Evolutionary conservation across 139 green algal species (phyloP).

Genomic region (Mesotaenium endlicherianum): DNA sequence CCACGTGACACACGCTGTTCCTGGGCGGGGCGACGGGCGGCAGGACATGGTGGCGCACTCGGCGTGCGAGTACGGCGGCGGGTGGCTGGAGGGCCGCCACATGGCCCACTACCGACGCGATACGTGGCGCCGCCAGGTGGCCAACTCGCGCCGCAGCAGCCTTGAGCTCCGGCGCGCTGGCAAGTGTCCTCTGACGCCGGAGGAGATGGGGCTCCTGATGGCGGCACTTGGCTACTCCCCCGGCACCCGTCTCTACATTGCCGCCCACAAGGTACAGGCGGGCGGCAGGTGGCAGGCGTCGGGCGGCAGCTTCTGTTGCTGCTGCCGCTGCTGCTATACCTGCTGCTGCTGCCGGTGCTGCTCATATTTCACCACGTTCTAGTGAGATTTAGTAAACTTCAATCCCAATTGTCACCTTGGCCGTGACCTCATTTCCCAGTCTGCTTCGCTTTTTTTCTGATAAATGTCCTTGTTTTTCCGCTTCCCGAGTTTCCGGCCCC

Average conservation of each 20-base stretch:
- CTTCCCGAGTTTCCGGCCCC: too few species aligned
- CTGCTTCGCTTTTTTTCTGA: too few species aligned
- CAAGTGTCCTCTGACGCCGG: slow-evolving; percentile 50
- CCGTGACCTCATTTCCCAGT: too few species aligned
- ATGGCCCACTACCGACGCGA: slow-evolving; percentile 26
- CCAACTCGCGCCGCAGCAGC: not conserved
- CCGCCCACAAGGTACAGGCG: slow-evolving; percentile 43
- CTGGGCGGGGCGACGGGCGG: too few species aligned
- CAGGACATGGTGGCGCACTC: slow-evolving; percentile 52
- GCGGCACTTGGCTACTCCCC: slow-evolving; percentile 37
- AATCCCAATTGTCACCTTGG: too few species aligned
- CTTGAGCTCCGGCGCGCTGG: slow-evolving; percentile 22
- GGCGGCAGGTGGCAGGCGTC: too few species aligned
- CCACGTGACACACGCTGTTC: too few species aligned
- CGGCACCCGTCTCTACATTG: slow-evolving; percentile 21
- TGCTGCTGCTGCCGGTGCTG: not conserved
- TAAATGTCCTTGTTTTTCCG: too few species aligned
- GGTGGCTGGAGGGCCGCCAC: not conserved
- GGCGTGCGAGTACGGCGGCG: slow-evolving; percentile 37
- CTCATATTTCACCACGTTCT: not conserved
- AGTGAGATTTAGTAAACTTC: too few species aligned
- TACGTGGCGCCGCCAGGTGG: slow-evolving; percentile 23
- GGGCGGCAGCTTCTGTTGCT: not conserved
- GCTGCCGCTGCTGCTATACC: not conserved
- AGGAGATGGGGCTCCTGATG: slow-evolving; percentile 40